Evolutionary conservation across 129 eudicot genomes (phyloP).

Genomic region (Sambucus nigra): DNA sequence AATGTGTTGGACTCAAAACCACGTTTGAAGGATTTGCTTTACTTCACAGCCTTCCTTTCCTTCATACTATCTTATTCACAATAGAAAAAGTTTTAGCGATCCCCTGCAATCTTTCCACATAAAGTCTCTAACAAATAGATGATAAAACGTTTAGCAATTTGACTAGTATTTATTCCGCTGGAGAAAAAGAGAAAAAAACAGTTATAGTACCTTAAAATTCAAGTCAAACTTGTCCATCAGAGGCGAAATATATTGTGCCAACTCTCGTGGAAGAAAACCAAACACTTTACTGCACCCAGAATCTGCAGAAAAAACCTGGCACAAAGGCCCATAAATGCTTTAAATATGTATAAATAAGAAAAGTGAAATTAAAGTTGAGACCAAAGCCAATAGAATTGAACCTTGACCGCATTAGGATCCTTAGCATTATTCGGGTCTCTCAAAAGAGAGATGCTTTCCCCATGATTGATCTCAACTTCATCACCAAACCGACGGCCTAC

Average conservation of each 20-base stretch:
- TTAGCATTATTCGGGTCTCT: slow-evolving; percentile 71
- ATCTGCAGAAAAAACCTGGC: slow-evolving; percentile 70
- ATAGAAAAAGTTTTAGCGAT: too few relatives aligned
- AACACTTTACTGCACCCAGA: slow-evolving; percentile 33
- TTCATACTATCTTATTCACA: too few relatives aligned
- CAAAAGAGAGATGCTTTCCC: slow-evolving; percentile 40
- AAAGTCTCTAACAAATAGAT: too few relatives aligned
- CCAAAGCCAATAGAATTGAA: slow-evolving; percentile 15
- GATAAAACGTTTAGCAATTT: too few relatives aligned
- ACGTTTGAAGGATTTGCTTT: too few relatives aligned
- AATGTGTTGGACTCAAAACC: too few relatives aligned
- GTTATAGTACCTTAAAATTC: slow-evolving; percentile 54
- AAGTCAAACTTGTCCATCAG: slow-evolving; percentile 62
- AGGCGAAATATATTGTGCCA: slow-evolving; percentile 75
- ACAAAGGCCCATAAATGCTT: slow-evolving; percentile 15
- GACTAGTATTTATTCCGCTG: too few relatives aligned
- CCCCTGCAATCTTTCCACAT: too few relatives aligned
- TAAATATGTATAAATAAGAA: slow-evolving; percentile 1
- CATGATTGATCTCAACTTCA: slow-evolving; percentile 35
- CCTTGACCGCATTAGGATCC: slow-evolving; percentile 86
- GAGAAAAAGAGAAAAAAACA: slow-evolving; percentile 1
- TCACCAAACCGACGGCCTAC: slow-evolving; percentile 70
- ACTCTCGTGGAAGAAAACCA: slow-evolving; percentile 80
- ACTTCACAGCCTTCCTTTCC: too few relatives aligned
- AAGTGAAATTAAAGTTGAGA: slow-evolving; percentile 5